These are phyloP conservation scores for Rhododendron kiyosumense DNA, from an alignment of 148 eudicot genomes.

Conservation along the genomic window DNA sequence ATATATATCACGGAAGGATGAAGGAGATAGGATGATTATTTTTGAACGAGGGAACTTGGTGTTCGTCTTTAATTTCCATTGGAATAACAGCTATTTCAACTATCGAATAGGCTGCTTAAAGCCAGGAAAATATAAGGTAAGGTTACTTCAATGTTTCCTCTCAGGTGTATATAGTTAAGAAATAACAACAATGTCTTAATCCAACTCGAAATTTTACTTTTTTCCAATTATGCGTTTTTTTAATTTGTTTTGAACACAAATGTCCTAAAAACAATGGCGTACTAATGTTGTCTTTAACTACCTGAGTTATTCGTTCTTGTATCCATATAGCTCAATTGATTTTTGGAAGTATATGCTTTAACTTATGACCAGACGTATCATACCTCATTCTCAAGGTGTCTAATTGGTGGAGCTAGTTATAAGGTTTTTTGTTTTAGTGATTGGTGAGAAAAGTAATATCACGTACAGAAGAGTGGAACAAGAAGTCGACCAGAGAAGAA, in stretches of 20 bases:
- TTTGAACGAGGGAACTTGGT: slow-evolving; percentile 91
- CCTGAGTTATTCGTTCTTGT: not conserved
- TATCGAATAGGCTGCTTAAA: slow-evolving; percentile 76
- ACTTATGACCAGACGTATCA: not conserved
- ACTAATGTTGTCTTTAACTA: not conserved
- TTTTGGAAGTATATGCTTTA: not conserved
- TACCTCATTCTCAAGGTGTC: not conserved
- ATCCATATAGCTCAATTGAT: not conserved
- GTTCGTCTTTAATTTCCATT: slow-evolving; percentile 90
- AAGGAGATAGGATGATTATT: slow-evolving; percentile 71
- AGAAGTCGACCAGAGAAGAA: not conserved
- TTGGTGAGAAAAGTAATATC: not conserved
- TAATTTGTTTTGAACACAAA: not conserved
- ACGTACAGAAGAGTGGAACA: not conserved
- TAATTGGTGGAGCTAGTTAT: not conserved
- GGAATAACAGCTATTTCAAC: slow-evolving; percentile 85
- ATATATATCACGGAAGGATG: slow-evolving; percentile 84
- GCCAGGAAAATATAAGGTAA: slow-evolving; percentile 94
- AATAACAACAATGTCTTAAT: not conserved
- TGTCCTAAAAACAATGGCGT: too few relatives aligned
- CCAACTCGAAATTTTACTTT: not conserved
- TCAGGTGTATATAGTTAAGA: not conserved
- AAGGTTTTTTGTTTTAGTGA: not conserved
- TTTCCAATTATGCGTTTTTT: not conserved
- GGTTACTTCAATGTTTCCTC: not conserved